Conservation (phyloP, 1,139 yeast species). For the Candida neerlandica region DNA sequence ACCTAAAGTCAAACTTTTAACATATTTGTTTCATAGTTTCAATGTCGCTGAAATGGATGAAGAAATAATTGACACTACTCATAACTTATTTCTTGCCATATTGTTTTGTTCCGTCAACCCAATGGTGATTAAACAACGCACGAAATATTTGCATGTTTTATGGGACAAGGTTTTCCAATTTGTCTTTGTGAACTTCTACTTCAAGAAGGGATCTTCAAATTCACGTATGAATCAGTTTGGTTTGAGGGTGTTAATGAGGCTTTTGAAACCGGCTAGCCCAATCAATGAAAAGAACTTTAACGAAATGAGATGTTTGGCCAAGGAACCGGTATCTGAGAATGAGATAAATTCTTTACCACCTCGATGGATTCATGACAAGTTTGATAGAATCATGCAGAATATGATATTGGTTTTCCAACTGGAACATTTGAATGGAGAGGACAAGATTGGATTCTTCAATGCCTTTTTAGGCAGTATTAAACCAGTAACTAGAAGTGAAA, state of each 20-base stretch:
- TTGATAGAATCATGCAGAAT: constrained; percentile 34
- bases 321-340: constrained; percentile 29
- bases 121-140: constrained; percentile 20
- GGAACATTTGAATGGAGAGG: constrained; percentile 25
- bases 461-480: constrained; percentile 31
- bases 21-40: constrained; percentile 30
- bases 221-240: constrained; percentile 31
- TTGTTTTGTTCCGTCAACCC: constrained; percentile 37
- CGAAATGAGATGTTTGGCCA: constrained; percentile 36
- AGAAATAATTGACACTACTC: constrained; percentile 33
- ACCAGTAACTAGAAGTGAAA: constrained; percentile 32
- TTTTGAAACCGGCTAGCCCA: constrained; percentile 25
- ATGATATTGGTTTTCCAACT: constrained; percentile 28
- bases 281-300: constrained; percentile 26
- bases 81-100: constrained; percentile 33
- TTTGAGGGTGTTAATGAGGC: constrained; percentile 23
- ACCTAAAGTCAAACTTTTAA: constrained; percentile 32
- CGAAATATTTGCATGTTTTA: constrained; percentile 32
- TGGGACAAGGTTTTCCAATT: constrained; percentile 46
- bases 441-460: constrained; percentile 29
- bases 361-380: constrained; percentile 37
- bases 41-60: constrained; percentile 23
- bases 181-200: constrained; percentile 34
- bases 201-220: constrained; percentile 28
- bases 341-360: constrained; percentile 37